phyloP scores from a whole-genome alignment of 2,329 filamentous ascomycete genomes.

The Talaromyces sp. region DNA sequence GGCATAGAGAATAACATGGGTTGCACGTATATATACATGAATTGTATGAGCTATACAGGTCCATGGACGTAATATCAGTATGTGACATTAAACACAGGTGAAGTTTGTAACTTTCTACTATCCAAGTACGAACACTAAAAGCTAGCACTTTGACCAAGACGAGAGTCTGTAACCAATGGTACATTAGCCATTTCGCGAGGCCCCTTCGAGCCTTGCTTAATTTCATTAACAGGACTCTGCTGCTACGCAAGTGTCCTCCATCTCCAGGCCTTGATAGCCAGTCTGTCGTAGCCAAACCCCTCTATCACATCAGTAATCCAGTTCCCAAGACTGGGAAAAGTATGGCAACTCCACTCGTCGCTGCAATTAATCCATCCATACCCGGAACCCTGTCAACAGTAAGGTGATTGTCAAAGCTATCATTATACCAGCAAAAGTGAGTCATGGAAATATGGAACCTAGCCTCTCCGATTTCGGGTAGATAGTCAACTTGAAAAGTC shows the following conservation, averaged over 20 bases:
- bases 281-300: constrained; percentile 30
- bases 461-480: constrained; percentile 43
- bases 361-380: constrained; percentile 54
- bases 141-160: background rate
- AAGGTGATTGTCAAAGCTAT: constrained; percentile 55
- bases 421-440: constrained; percentile 56
- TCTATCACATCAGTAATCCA: constrained; percentile 53
- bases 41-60: background rate
- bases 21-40: background rate
- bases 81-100: too few relatives aligned
- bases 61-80: background rate
- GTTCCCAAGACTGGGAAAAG: constrained; percentile 53
- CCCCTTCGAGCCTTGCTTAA: constrained; percentile 24
- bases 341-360: constrained; percentile 60
- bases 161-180: constrained; percentile 7
- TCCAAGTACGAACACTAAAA: background rate
- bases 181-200: constrained; percentile 22
- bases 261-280: constrained; percentile 22
- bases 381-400: constrained; percentile 52
- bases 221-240: constrained; percentile 20
- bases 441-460: constrained; percentile 43
- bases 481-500: constrained; percentile 38
- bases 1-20: background rate
- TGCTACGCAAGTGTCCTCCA: constrained; percentile 23
- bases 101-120: background rate